phyloP scores from a whole-genome alignment of 2,329 filamentous ascomycete species.

The Venturia aucupariae region DNA sequence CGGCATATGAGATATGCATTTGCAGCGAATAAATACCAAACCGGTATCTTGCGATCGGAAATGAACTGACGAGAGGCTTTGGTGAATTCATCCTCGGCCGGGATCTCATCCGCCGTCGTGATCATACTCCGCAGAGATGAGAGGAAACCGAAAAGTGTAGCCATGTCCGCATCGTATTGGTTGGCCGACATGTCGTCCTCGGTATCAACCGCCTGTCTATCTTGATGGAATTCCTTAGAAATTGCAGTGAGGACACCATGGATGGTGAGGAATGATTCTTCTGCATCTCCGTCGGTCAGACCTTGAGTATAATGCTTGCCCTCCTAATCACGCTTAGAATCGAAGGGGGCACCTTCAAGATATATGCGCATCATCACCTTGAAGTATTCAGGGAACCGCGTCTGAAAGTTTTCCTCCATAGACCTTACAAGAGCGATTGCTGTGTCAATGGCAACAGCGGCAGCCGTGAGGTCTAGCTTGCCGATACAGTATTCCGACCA shows the following conservation, averaged over 20 bases:
- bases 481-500: conserved; percentile 26
- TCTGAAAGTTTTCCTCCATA: neutral
- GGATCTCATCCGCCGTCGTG: neutral
- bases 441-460: conserved; percentile 25
- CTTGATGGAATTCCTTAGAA: neutral
- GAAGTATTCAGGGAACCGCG: neutral
- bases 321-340: neutral
- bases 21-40: neutral
- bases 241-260: neutral
- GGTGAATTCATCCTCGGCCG: neutral
- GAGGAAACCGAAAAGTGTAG: neutral
- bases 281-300: neutral
- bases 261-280: neutral
- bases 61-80: neutral
- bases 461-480: conserved; percentile 25
- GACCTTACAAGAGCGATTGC: conserved; percentile 21
- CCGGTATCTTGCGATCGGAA: neutral
- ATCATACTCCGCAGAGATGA: neutral
- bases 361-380: neutral
- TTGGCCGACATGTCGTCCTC: neutral
- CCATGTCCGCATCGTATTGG: neutral
- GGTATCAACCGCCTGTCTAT: neutral
- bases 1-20: neutral
- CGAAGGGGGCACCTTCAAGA: neutral
- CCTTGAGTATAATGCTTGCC: neutral